These are phyloP conservation scores for Coprinopsis cinerea DNA, from an alignment of 768 basidiomycete species.

Conservation along the genomic window DNA sequence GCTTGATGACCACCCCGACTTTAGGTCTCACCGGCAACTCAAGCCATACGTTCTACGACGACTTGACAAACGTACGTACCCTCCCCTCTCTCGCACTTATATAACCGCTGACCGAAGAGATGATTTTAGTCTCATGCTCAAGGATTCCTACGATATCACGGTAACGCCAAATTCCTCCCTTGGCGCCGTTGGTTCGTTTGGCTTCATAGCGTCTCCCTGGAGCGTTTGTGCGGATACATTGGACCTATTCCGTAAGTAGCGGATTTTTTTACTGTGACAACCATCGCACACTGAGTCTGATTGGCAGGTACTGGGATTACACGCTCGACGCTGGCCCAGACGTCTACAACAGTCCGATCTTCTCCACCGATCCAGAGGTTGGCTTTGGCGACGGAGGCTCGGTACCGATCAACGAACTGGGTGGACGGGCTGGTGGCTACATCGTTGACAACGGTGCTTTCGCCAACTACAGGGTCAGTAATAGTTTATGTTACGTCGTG, in stretches of 20 bases:
- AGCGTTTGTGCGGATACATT: slow-evolving; percentile 7
- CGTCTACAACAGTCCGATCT: slow-evolving; percentile 4
- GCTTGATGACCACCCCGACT: background rate
- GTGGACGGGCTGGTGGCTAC: slow-evolving; percentile 8
- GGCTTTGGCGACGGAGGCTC: slow-evolving; percentile 9
- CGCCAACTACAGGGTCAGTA: slow-evolving; percentile 7
- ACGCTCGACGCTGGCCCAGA: slow-evolving; percentile 7
- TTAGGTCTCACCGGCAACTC: slow-evolving; percentile 1
- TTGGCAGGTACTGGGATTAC: slow-evolving; percentile 10
- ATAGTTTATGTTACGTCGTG: too few relatives aligned
- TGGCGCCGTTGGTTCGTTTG: slow-evolving; percentile 10
- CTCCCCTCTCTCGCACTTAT: background rate
- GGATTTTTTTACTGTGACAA: background rate
- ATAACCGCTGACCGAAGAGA: background rate
- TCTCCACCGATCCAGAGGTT: slow-evolving; percentile 8
- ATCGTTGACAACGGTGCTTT: slow-evolving; percentile 11
- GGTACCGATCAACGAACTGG: slow-evolving; percentile 9
- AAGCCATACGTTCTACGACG: slow-evolving; percentile 4
- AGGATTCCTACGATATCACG: slow-evolving; percentile 6
- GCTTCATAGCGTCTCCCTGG: slow-evolving; percentile 7
- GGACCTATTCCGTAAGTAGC: slow-evolving; percentile 8
- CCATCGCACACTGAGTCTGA: background rate
- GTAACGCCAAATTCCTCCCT: slow-evolving; percentile 7
- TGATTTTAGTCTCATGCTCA: slow-evolving; percentile 7
- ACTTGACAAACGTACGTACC: slow-evolving; percentile 1